These are phyloP conservation scores for Fagus crenata DNA, from an alignment of 306 rosid genomes.

Conservation along the genomic window DNA sequence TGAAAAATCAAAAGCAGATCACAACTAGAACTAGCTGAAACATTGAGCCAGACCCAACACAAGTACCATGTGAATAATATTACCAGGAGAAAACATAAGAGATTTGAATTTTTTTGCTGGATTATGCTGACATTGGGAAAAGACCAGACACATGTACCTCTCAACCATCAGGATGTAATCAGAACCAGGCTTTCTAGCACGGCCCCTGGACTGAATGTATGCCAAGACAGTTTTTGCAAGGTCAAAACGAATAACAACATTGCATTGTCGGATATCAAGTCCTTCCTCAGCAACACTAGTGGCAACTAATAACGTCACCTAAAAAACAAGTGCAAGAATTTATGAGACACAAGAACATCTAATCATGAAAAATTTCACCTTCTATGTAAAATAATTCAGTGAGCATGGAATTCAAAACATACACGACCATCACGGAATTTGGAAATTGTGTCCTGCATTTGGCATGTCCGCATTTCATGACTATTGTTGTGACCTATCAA, in stretches of 20 bases:
- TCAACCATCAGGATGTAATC: constrained; percentile 98
- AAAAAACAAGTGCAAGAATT: constrained; percentile 32
- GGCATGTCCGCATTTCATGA: constrained; percentile 95
- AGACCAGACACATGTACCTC: constrained; percentile 53
- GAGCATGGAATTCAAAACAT: constrained; percentile 36
- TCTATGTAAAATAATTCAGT: constrained; percentile 9
- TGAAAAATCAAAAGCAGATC: constrained; percentile 17
- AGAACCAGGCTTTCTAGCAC: constrained; percentile 99
- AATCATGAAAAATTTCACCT: constrained; percentile 13
- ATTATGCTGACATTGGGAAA: neutral
- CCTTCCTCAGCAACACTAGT: constrained; percentile 99
- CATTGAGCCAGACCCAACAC: constrained; percentile 21
- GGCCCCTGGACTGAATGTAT: constrained; percentile 98
- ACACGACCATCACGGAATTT: constrained; percentile 97
- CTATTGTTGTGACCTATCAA: constrained; percentile 98
- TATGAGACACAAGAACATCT: constrained; percentile 28
- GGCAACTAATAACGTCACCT: constrained; percentile 94
- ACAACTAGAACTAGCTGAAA: constrained; percentile 8
- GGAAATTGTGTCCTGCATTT: constrained; percentile 96
- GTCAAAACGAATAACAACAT: constrained; percentile 99
- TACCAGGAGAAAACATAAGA: neutral
- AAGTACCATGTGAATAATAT: constrained; percentile 38
- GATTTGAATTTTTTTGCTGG: neutral
- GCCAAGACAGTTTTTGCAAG: constrained; percentile 98
- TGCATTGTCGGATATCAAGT: constrained; percentile 97